Conservation (phyloP, 164 flowering plant genomes). For the grape (Vitis vinifera) region DNA sequence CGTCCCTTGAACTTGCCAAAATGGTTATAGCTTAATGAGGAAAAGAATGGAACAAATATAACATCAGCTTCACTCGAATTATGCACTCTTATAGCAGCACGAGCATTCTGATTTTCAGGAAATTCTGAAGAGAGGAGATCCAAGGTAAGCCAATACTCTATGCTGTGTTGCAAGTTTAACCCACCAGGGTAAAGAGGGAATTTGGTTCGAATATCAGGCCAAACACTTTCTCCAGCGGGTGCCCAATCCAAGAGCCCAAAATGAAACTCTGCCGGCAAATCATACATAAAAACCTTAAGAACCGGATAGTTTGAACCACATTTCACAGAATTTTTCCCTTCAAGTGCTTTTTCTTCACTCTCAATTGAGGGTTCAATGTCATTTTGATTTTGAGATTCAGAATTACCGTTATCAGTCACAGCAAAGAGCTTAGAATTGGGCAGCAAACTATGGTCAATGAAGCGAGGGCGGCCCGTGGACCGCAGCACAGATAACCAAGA, state of each 20-base stretch:
- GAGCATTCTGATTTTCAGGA: constrained; percentile 26
- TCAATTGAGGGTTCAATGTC: constrained; percentile 12
- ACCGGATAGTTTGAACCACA: constrained; percentile 18
- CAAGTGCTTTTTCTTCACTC: constrained; percentile 8
- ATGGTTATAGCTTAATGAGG: constrained; percentile 79
- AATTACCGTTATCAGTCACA: constrained; percentile 13
- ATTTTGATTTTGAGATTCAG: constrained; percentile 15
- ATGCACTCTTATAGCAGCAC: constrained; percentile 61
- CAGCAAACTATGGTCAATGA: constrained; percentile 35
- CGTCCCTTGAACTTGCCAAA: constrained; percentile 48
- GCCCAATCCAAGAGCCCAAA: constrained; percentile 82
- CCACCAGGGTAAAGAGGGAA: constrained; percentile 87
- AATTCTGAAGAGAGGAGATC: constrained; percentile 72
- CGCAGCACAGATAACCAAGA: constrained; percentile 75
- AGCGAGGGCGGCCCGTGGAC: constrained; percentile 43
- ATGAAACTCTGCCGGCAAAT: constrained; percentile 86
- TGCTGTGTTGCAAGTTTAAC: constrained; percentile 87
- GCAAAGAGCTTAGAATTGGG: constrained; percentile 34
- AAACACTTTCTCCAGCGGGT: constrained; percentile 40
- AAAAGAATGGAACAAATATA: constrained; percentile 90
- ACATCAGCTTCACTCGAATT: constrained; percentile 86
- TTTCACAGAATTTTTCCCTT: constrained; percentile 1
- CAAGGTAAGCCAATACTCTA: constrained; percentile 91
- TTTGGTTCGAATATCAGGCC: constrained; percentile 70
- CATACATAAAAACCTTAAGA: constrained; percentile 92